Evolutionary conservation across 805 yeast genomes (phyloP).

Genomic region (Cyberlindnera euphorbiiphila): DNA sequence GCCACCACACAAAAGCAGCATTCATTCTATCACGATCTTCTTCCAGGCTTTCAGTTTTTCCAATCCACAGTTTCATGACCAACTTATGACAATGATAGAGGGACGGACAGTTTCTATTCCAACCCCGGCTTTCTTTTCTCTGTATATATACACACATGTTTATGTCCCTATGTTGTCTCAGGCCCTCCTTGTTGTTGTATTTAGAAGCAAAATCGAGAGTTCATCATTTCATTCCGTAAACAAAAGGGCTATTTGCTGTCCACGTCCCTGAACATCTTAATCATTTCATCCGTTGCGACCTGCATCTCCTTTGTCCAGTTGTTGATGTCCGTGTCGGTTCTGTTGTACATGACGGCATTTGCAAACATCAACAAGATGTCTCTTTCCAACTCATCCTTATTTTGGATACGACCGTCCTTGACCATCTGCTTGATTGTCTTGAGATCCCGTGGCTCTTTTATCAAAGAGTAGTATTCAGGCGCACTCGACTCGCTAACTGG

Average conservation of each 20-base stretch:
- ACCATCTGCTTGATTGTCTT: conserved; percentile 57
- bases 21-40: neutral
- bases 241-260: no score
- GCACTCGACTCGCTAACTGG: conserved; percentile 69
- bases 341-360: conserved; percentile 80
- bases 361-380: conserved; percentile 76
- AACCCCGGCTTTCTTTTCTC: neutral
- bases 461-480: conserved; percentile 59
- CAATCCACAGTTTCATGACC: conserved; percentile 3
- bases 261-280: conserved; percentile 58
- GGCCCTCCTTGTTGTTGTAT: neutral
- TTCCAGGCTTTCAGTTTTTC: neutral
- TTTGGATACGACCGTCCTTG: conserved; percentile 52
- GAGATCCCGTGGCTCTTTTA: conserved; percentile 63
- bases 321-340: conserved; percentile 57
- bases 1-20: neutral
- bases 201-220: no score
- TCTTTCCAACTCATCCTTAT: conserved; percentile 51
- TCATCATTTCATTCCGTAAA: no score
- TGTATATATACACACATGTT: conserved; percentile 6
- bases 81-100: conserved; percentile 9
- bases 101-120: conserved; percentile 7
- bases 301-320: conserved; percentile 67
- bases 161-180: neutral
- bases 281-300: conserved; percentile 54